Evolutionary conservation across 345 rosid species (phyloP).

Genomic region (Atalantia buxifolia): DNA sequence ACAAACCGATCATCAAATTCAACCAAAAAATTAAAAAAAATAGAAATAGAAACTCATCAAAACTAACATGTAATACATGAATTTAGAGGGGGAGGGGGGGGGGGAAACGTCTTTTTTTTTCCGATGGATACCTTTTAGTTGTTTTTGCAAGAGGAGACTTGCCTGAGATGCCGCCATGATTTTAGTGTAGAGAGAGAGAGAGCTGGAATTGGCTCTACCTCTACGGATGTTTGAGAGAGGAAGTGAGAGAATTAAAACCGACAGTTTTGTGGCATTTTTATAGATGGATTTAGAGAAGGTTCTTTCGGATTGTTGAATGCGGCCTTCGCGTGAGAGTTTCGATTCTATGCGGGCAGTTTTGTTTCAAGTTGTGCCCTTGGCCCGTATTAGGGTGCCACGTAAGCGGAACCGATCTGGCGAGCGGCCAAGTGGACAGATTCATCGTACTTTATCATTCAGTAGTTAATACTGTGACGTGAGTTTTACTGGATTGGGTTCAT

Average conservation of each 20-base stretch:
- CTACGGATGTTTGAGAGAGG: background rate
- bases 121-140: constrained; percentile 60
- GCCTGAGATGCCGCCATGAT: constrained; percentile 63
- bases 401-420: no score
- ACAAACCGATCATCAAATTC: constrained; percentile 16
- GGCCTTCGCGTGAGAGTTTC: background rate
- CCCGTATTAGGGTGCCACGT: background rate
- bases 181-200: constrained; percentile 4
- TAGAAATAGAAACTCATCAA: background rate
- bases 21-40: background rate
- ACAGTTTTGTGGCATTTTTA: constrained; percentile 9
- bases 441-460: background rate
- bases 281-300: constrained; percentile 20
- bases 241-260: background rate
- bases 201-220: background rate
- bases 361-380: fast-evolving
- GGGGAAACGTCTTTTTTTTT: no score
- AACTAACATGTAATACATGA: background rate
- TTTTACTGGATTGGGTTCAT: background rate
- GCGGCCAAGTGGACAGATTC: background rate
- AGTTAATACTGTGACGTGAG: no score
- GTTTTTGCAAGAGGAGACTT: constrained; percentile 92
- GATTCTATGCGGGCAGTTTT: background rate
- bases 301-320: constrained; percentile 19
- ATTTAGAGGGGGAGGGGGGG: background rate